Evolutionary conservation across 345 rosid genomes (phyloP).

Genomic region (Bruguiera sexangula): DNA sequence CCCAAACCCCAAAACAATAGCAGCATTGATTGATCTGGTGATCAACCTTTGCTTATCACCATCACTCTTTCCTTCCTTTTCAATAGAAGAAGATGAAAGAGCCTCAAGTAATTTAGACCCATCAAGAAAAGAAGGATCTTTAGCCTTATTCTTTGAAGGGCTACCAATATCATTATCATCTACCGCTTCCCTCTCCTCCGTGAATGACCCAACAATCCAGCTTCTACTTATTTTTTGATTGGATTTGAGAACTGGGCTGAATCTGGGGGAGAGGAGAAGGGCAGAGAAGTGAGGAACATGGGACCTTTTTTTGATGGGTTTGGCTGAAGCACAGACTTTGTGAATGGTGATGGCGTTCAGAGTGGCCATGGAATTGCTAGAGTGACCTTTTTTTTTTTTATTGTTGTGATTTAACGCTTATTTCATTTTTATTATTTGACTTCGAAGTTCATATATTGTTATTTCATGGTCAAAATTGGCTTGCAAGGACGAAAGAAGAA

Average conservation of each 20-base stretch:
- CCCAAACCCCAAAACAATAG: constrained; percentile 77
- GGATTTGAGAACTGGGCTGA: neutral
- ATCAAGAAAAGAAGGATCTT: constrained; percentile 9
- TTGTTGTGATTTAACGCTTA: too few species aligned
- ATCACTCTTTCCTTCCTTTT: constrained; percentile 9
- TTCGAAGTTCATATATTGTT: too few species aligned
- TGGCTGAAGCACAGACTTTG: constrained; percentile 10
- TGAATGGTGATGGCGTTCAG: constrained; percentile 19
- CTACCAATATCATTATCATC: constrained; percentile 20
- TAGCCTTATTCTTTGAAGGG: constrained; percentile 18
- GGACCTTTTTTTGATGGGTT: constrained; percentile 14
- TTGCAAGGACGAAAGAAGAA: too few species aligned
- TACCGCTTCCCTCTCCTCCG: constrained; percentile 50
- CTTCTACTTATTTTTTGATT: constrained; percentile 18
- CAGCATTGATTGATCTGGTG: constrained; percentile 62
- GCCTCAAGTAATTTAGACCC: constrained; percentile 31
- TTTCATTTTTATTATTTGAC: too few species aligned
- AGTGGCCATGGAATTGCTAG: constrained; percentile 33
- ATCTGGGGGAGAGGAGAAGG: constrained; percentile 13
- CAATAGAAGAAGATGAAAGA: constrained; percentile 21
- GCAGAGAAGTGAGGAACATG: constrained; percentile 11
- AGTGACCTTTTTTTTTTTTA: too few species aligned
- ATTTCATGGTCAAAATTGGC: too few species aligned
- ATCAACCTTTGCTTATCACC: constrained; percentile 37
- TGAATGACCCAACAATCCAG: constrained; percentile 46